phyloP scores from a whole-genome alignment of 1,139 yeast genomes.

The Yamadazyma aaseri region DNA sequence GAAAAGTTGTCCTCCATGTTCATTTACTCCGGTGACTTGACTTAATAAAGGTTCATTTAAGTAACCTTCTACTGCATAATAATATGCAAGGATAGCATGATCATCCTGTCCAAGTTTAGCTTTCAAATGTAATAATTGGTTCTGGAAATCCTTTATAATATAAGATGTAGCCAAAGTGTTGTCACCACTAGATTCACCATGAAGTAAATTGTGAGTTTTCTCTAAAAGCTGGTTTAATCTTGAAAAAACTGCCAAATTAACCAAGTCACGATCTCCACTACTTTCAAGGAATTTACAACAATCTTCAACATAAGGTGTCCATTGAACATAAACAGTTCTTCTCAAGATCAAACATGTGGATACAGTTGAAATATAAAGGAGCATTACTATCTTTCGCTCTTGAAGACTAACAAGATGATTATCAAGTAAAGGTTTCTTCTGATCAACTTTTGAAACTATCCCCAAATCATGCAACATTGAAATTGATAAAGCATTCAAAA shows the following conservation, averaged over 20 bases:
- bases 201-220: conserved; percentile 54
- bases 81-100: conserved; percentile 48
- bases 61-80: conserved; percentile 69
- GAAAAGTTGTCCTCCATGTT: conserved; percentile 12
- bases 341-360: conserved; percentile 54
- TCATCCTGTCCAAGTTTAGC: conserved; percentile 36
- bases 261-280: conserved; percentile 27
- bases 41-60: conserved; percentile 61
- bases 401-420: conserved; percentile 27
- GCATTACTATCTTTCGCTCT: conserved; percentile 43
- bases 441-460: conserved; percentile 43
- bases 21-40: conserved; percentile 23
- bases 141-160: conserved; percentile 42
- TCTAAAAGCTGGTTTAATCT: conserved; percentile 63
- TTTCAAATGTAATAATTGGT: conserved; percentile 37
- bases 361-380: conserved; percentile 50
- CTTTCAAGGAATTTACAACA: conserved; percentile 52
- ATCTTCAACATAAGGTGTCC: conserved; percentile 64
- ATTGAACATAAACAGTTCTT: conserved; percentile 50
- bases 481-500: conserved; percentile 65
- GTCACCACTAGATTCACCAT: conserved; percentile 32
- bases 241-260: conserved; percentile 56
- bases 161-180: conserved; percentile 26
- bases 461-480: conserved; percentile 76
- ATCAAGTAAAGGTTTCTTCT: conserved; percentile 7